These are phyloP conservation scores for Quercus tomentella DNA, from an alignment of 331 rosid species.

Conservation along the genomic window DNA sequence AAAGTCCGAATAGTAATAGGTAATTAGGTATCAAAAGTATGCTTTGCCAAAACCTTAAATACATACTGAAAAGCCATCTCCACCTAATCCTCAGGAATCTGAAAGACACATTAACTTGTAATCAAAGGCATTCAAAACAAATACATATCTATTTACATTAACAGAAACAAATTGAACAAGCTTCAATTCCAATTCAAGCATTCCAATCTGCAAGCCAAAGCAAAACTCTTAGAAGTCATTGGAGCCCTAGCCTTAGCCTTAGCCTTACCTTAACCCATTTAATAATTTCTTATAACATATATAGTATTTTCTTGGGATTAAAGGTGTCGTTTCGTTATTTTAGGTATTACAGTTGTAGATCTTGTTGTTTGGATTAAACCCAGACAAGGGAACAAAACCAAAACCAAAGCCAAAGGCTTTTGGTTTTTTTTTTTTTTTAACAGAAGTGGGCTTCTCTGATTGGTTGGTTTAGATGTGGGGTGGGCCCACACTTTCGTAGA, in stretches of 20 bases:
- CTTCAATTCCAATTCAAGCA: constrained; percentile 91
- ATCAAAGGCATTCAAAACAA: constrained; percentile 5
- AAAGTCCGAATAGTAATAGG: not conserved
- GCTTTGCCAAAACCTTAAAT: not conserved
- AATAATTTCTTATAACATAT: not conserved
- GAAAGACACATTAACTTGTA: not conserved
- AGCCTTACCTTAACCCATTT: not conserved
- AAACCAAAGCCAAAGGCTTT: constrained; percentile 1
- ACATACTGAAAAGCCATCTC: not conserved
- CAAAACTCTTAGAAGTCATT: constrained; percentile 32
- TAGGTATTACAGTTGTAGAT: constrained; percentile 18
- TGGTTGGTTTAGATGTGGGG: constrained; percentile 15
- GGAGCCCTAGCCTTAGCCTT: not conserved
- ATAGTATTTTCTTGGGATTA: not conserved
- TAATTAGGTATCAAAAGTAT: not conserved
- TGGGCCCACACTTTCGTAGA: constrained; percentile 51
- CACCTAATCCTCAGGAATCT: constrained; percentile 20
- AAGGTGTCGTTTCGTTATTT: constrained; percentile 16
- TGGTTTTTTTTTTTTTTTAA: not conserved
- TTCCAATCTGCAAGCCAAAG: constrained; percentile 71
- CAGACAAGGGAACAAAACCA: constrained; percentile 14
- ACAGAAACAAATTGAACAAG: constrained; percentile 1
- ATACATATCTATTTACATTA: not conserved
- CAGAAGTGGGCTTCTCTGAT: constrained; percentile 16
- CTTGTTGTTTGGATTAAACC: constrained; percentile 17